Conservation (phyloP, 805 yeast genomes). For the Pichia membranifaciens region DNA sequence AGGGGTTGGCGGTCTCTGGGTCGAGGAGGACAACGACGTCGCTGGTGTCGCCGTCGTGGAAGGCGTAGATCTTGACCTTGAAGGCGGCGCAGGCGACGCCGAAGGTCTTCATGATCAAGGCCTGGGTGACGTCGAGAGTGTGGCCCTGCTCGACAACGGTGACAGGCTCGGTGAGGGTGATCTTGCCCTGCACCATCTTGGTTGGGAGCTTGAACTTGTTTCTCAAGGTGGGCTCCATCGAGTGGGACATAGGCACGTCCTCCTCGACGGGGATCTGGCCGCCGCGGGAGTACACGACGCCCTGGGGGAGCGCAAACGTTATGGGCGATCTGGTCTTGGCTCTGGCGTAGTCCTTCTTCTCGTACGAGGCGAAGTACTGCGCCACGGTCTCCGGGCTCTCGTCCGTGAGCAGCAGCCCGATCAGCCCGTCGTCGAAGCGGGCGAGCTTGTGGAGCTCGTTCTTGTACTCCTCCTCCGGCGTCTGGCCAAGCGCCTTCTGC, state of each 20-base stretch:
- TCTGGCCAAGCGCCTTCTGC: slow-evolving; percentile 86
- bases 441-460: slow-evolving; percentile 73
- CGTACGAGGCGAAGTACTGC: slow-evolving; percentile 76
- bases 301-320: slow-evolving; percentile 80
- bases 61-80: slow-evolving; percentile 73
- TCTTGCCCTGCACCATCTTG: slow-evolving; percentile 82
- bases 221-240: slow-evolving; percentile 89
- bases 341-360: slow-evolving; percentile 79
- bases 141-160: slow-evolving; percentile 78
- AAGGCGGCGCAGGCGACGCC: slow-evolving; percentile 94
- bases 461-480: slow-evolving; percentile 83
- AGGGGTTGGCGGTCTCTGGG: slow-evolving; percentile 1
- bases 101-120: slow-evolving; percentile 85
- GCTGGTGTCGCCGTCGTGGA: slow-evolving; percentile 57
- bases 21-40: slow-evolving; percentile 20
- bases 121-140: slow-evolving; percentile 80
- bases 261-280: slow-evolving; percentile 87
- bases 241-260: slow-evolving; percentile 94
- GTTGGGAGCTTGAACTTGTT: slow-evolving; percentile 89
- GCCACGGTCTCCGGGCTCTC: slow-evolving; percentile 85
- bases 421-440: slow-evolving; percentile 62
- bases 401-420: slow-evolving; percentile 85
- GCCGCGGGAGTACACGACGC: slow-evolving; percentile 90
- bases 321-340: slow-evolving; percentile 83
- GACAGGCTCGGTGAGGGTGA: slow-evolving; percentile 67